A percentile compares a stretch with the other conserved stretches of the same genome.
Evolutionary conservation across 768 basidiomycete genomes (phyloP).

Genomic region (Lentinula lateritia): DNA sequence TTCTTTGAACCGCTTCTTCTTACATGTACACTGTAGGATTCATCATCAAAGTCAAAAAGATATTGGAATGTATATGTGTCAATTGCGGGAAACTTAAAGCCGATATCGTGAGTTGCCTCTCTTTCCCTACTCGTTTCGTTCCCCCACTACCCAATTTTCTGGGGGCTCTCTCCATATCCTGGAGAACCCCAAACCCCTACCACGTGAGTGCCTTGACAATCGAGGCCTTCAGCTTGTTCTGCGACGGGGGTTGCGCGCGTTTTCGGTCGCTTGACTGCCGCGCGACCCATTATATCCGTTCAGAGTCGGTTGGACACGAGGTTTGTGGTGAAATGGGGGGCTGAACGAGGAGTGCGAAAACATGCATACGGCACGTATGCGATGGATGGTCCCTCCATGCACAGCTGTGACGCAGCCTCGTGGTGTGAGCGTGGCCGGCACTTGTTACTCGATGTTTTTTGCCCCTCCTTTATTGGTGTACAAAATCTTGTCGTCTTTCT

Average conservation of each 20-base stretch:
- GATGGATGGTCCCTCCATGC: constrained; percentile 43
- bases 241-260: constrained; percentile 73
- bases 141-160: constrained; percentile 95
- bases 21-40: constrained; percentile 54
- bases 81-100: constrained; percentile 98
- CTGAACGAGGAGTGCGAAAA: constrained; percentile 93
- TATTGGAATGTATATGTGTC: constrained; percentile 97
- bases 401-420: constrained; percentile 68
- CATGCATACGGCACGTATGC: constrained; percentile 28
- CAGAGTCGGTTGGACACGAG: constrained; percentile 81
- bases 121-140: constrained; percentile 89
- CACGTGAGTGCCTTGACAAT: constrained; percentile 70
- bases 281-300: constrained; percentile 61
- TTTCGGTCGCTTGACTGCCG: constrained; percentile 95
- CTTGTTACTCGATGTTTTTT: constrained; percentile 54
- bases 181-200: constrained; percentile 93
- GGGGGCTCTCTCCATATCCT: constrained; percentile 92
- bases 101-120: constrained; percentile 86
- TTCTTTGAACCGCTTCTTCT: background rate
- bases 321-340: constrained; percentile 96
- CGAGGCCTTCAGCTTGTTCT: constrained; percentile 78
- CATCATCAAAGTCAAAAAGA: constrained; percentile 99
- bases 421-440: constrained; percentile 52
- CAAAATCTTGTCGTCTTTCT: constrained; percentile 19
- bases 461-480: constrained; percentile 45